Conservation (phyloP, 345 rosid genomes). For the Euphorbia tirucalli region DNA sequence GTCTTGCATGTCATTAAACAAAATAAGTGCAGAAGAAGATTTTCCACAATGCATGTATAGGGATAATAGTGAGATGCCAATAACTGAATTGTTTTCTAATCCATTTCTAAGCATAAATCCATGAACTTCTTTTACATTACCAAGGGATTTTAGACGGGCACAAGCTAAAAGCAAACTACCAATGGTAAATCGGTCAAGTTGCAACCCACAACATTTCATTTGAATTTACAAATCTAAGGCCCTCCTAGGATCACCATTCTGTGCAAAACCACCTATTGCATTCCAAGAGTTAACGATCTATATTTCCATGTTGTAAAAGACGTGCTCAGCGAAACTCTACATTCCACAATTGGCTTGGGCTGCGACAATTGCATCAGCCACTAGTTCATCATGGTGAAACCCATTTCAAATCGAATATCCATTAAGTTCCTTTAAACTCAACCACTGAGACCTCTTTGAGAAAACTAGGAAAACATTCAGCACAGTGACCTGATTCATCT, state of each 20-base stretch:
- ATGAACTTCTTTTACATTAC: constrained; percentile 48
- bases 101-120: constrained; percentile 47
- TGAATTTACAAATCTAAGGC: constrained; percentile 41
- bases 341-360: constrained; percentile 53
- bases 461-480: constrained; percentile 47
- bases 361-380: constrained; percentile 53
- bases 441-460: constrained; percentile 33
- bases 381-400: constrained; percentile 40
- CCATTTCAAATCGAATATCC: constrained; percentile 49
- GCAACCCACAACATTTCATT: constrained; percentile 40
- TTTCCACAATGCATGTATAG: constrained; percentile 50
- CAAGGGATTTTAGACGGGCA: constrained; percentile 40
- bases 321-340: constrained; percentile 35
- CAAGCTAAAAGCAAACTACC: constrained; percentile 58
- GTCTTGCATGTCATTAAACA: constrained; percentile 48
- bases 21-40: constrained; percentile 34
- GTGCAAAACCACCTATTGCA: constrained; percentile 55
- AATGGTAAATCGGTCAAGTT: constrained; percentile 52
- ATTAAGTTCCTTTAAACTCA: constrained; percentile 59
- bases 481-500: constrained; percentile 48
- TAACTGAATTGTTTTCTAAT: constrained; percentile 44
- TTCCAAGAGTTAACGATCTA: constrained; percentile 68
- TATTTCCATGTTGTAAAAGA: constrained; percentile 35
- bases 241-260: constrained; percentile 46
- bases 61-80: constrained; percentile 45